Percentiles rank a stretch among this genome's conserved stretches.
Evolutionary conservation across 129 eudicot genomes (phyloP).

Genomic region (Heracleum sosnowskyi): DNA sequence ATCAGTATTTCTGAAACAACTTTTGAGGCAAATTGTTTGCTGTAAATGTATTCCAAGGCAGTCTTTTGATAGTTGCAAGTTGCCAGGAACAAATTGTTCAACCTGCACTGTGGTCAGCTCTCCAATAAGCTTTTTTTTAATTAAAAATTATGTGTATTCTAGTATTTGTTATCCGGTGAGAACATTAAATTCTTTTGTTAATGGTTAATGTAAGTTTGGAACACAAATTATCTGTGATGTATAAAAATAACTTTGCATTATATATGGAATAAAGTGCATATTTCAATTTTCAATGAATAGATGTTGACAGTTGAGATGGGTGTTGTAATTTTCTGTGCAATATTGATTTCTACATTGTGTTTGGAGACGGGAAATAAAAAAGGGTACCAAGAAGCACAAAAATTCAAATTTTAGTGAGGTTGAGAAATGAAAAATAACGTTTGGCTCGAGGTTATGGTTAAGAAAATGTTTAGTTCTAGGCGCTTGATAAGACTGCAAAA

Average conservation of each 20-base stretch:
- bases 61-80: slow-evolving; percentile 10
- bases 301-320: too few species aligned
- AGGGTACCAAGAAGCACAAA: too few species aligned
- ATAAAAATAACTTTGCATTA: background rate
- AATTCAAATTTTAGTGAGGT: too few species aligned
- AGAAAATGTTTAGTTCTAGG: too few species aligned
- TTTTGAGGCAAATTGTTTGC: background rate
- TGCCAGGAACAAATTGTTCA: background rate
- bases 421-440: too few species aligned
- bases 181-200: background rate
- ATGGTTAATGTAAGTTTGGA: background rate
- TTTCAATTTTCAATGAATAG: too few species aligned
- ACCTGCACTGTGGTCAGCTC: background rate
- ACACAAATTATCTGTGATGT: background rate
- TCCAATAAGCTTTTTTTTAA: background rate
- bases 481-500: too few species aligned
- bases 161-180: background rate
- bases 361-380: too few species aligned
- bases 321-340: background rate
- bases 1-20: background rate
- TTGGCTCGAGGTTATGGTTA: too few species aligned
- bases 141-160: background rate
- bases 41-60: background rate
- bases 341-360: background rate
- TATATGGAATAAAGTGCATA: background rate